These are phyloP conservation scores for Dissoconium aciculare DNA, from an alignment of 2,329 filamentous ascomycete species.

Conservation along the genomic window DNA sequence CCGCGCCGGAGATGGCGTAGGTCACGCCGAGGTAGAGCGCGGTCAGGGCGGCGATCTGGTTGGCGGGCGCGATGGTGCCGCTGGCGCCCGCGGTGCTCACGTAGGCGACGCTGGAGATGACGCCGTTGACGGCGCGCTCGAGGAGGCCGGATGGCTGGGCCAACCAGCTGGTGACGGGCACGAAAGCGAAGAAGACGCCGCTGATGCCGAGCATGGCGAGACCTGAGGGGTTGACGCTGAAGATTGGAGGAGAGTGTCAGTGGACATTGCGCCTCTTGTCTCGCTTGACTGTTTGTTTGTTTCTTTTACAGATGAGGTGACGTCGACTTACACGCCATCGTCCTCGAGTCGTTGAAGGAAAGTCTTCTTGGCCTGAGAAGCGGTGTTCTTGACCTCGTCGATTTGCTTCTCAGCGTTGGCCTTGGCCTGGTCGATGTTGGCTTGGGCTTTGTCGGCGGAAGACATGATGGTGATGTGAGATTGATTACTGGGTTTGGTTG, in stretches of 20 bases:
- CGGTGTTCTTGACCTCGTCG: conserved; percentile 8
- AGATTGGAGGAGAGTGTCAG: not conserved
- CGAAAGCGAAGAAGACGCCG: conserved; percentile 18
- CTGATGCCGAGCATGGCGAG: conserved; percentile 16
- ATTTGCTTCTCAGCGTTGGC: conserved; percentile 2
- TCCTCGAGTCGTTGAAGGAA: conserved; percentile 11
- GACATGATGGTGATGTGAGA: not conserved
- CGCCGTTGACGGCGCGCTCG: conserved; percentile 17
- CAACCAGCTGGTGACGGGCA: conserved; percentile 19
- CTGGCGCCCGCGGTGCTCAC: conserved; percentile 12
- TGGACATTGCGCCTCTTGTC: too few relatives aligned
- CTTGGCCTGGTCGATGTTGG: conserved; percentile 3
- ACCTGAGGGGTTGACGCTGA: conserved; percentile 15
- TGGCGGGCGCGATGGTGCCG: conserved; percentile 8
- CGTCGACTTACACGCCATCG: conserved; percentile 18
- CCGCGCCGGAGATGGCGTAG: conserved; percentile 18
- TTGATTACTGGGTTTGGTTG: not conserved
- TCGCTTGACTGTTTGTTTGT: too few relatives aligned
- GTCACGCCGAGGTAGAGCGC: conserved; percentile 17
- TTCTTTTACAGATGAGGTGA: not conserved
- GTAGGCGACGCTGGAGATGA: conserved; percentile 13
- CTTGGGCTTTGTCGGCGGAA: not conserved
- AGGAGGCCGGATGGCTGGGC: conserved; percentile 14
- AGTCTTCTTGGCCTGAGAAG: conserved; percentile 2
- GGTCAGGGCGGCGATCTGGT: conserved; percentile 18